Evolutionary conservation across 1,139 yeast genomes (phyloP).

Genomic region (Entelexis sorbosivorans): DNA sequence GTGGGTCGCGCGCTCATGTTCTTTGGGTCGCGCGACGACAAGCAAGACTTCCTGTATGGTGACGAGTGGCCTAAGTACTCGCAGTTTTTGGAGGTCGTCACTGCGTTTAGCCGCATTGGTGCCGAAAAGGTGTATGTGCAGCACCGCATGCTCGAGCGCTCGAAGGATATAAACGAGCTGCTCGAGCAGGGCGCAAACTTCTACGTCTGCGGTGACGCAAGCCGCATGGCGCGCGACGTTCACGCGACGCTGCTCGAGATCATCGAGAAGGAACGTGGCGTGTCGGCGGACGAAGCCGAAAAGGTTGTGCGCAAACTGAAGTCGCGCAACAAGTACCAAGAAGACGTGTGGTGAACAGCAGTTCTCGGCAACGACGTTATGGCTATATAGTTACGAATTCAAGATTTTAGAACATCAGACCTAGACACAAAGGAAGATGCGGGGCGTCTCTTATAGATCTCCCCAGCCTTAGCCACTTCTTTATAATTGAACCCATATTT

Average conservation of each 20-base stretch:
- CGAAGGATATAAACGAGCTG: constrained; percentile 45
- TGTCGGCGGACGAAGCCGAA: constrained; percentile 57
- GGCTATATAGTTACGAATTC: background rate
- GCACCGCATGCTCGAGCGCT: constrained; percentile 53
- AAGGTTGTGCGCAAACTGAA: constrained; percentile 71
- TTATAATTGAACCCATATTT: no score
- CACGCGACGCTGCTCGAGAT: constrained; percentile 58
- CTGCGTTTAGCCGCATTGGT: constrained; percentile 75
- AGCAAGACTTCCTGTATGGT: constrained; percentile 69
- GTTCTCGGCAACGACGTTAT: background rate
- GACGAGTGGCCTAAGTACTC: constrained; percentile 60
- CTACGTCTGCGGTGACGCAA: constrained; percentile 96
- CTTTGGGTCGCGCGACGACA: constrained; percentile 71
- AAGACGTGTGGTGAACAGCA: constrained; percentile 74
- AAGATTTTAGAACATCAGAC: background rate
- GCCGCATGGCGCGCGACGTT: constrained; percentile 95
- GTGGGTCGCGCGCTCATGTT: constrained; percentile 69
- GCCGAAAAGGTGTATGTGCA: constrained; percentile 72
- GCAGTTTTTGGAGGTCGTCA: constrained; percentile 41
- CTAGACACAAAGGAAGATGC: background rate
- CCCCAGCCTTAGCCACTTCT: no score
- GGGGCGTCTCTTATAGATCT: no score
- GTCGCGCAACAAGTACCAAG: constrained; percentile 83
- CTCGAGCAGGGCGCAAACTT: constrained; percentile 70
- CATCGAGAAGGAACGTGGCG: constrained; percentile 46